These are phyloP conservation scores for Plantago major DNA, from an alignment of 257 asterid genomes.

Conservation along the genomic window DNA sequence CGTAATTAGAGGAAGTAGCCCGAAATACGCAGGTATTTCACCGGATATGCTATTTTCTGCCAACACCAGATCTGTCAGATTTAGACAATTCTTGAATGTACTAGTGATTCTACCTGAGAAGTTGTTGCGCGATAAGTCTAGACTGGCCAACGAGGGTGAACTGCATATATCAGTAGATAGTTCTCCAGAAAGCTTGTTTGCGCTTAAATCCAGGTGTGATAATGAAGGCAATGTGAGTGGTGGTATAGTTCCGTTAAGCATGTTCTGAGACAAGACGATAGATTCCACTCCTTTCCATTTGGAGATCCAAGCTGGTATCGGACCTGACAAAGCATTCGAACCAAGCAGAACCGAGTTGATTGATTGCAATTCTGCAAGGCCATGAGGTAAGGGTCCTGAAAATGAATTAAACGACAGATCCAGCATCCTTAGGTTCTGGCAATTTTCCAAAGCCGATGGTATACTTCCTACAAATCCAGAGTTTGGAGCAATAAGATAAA, in stretches of 20 bases:
- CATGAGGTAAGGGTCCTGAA: constrained; percentile 48
- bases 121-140: constrained; percentile 47
- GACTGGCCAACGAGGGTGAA: constrained; percentile 35
- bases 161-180: constrained; percentile 49
- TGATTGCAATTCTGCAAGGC: constrained; percentile 47
- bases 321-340: constrained; percentile 58
- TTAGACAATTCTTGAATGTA: constrained; percentile 42
- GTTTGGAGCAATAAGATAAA: constrained; percentile 42
- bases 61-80: constrained; percentile 46
- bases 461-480: constrained; percentile 54
- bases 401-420: constrained; percentile 59
- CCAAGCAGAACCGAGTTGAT: constrained; percentile 43
- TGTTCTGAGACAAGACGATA: constrained; percentile 48
- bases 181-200: constrained; percentile 58
- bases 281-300: constrained; percentile 51
- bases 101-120: constrained; percentile 50
- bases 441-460: constrained; percentile 55
- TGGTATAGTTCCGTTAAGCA: constrained; percentile 52
- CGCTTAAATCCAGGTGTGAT: constrained; percentile 43
- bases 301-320: constrained; percentile 68
- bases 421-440: constrained; percentile 42
- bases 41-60: constrained; percentile 59
- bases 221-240: constrained; percentile 48
- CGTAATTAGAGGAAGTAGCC: constrained; percentile 45
- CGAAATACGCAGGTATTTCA: constrained; percentile 60